Percentiles rank a stretch among this genome's conserved stretches.
phyloP scores from a whole-genome alignment of 1,284 basidiomycete species.

The Cryptococcus depauperatus region DNA sequence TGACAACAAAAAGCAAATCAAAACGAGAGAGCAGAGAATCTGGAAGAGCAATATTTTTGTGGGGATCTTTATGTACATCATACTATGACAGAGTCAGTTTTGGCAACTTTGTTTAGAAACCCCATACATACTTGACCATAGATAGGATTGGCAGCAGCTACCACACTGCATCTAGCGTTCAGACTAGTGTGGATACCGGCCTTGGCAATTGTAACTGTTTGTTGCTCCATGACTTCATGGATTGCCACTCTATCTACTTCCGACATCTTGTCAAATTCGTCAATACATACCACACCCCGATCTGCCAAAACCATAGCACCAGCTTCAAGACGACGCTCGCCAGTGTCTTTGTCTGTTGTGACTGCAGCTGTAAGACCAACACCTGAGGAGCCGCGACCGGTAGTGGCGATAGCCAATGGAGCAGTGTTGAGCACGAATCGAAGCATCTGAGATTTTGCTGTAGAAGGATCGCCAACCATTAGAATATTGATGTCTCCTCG shows the following conservation, averaged over 20 bases:
- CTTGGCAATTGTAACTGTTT: constrained; percentile 98
- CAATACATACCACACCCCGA: constrained; percentile 96
- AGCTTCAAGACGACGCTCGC: constrained; percentile 90
- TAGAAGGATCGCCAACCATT: constrained; percentile 98
- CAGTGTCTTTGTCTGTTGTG: constrained; percentile 93
- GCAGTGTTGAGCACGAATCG: constrained; percentile 95
- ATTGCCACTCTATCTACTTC: constrained; percentile 99
- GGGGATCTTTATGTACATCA: constrained; percentile 98
- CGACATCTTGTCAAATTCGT: constrained; percentile 99
- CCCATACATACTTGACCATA: constrained; percentile 73
- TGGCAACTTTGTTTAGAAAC: not conserved
- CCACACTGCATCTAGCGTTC: constrained; percentile 94
- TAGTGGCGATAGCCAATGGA: constrained; percentile 95
- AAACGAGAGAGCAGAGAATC: constrained; percentile 98
- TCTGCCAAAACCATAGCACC: constrained; percentile 99
- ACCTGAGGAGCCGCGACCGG: constrained; percentile 92
- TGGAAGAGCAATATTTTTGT: constrained; percentile 96
- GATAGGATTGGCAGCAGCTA: constrained; percentile 97
- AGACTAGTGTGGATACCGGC: constrained; percentile 97
- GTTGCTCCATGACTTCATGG: constrained; percentile 99
- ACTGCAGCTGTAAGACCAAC: constrained; percentile 99
- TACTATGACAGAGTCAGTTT: constrained; percentile 53
- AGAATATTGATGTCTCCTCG: constrained; percentile 99
- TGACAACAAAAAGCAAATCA: constrained; percentile 95
- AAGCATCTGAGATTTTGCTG: constrained; percentile 94